Base-by-base conservation (phyloP, 352 stramenopile species). In the Phytophthora uliginosa region DNA sequence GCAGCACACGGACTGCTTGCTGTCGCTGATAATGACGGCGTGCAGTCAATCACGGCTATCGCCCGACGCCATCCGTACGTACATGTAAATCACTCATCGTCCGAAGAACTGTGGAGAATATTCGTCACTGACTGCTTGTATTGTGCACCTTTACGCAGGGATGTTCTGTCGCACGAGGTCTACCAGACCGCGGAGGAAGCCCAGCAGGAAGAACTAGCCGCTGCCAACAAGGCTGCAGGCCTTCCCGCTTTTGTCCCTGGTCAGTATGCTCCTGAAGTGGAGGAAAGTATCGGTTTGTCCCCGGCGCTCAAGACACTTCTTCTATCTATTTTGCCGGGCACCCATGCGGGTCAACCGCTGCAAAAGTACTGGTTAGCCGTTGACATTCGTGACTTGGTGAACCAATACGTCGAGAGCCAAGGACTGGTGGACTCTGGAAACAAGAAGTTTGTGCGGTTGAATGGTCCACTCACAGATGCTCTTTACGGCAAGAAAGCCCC, bases 11-110 rank as follows among this genome's bases (percentile, higher is more conserved):
- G 83, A 34, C 58, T 95, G 8, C 28, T 97, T 18, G 57, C 59
- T 15, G 69, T 95, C 1, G 71, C 53, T 45, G 90, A 97, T 38
- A 90, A 93, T 22, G 78, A 94, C 59, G 90, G 90, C 28, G 83
- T 97, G 20, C 88, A 95, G 77, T 92, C 84, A 7, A 92, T 97
- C 70, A 94, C 83, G 6, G 62, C 66, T 6, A 87, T 97, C 51
- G 63, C 60, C 10, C 74, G 78, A 57, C 87, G 85, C 17, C 90
- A 95, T 24, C 87, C 86, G 86, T 95, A 85, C 51, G 89, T 91
- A 38, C n/a, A n/a, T n/a, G n/a, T n/a, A n/a, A 1, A 38, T n/a
- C 12, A n/a, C 4, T 66, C 31, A 9, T 31, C 50, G 15, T 31
- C 18, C 38, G 54, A 38, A 3, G 20, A 50, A 10, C 2, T 62